phyloP scores from a whole-genome alignment of 1,284 basidiomycete genomes.

The Leucoagaricus sp. region DNA sequence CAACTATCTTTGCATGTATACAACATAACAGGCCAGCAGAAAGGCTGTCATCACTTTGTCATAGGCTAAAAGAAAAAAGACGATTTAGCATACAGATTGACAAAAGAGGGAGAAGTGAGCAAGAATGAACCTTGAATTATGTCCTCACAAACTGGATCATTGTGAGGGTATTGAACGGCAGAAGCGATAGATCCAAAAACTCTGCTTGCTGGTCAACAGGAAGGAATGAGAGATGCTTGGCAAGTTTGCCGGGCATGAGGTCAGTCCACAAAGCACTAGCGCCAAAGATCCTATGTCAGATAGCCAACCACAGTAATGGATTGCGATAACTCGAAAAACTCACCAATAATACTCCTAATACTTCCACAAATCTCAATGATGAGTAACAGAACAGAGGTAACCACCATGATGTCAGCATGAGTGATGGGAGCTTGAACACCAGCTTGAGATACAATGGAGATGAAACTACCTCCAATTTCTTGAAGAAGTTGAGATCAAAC shows the following conservation, averaged over 20 bases:
- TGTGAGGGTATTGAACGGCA: constrained; percentile 47
- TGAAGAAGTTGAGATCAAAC: constrained; percentile 77
- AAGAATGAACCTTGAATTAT: constrained; percentile 49
- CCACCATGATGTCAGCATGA: constrained; percentile 78
- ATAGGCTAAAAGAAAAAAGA: constrained; percentile 42
- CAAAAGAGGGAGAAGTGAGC: not conserved
- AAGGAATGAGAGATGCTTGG: constrained; percentile 49
- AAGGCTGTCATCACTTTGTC: constrained; percentile 59
- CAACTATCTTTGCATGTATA: too few species aligned
- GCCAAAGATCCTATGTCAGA: constrained; percentile 19
- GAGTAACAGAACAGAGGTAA: constrained; percentile 80
- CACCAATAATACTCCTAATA: constrained; percentile 67
- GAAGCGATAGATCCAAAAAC: constrained; percentile 56
- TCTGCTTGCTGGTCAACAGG: constrained; percentile 33
- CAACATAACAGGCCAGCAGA: too few species aligned
- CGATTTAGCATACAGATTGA: too few species aligned
- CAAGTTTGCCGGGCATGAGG: constrained; percentile 61
- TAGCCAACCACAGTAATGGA: too few species aligned
- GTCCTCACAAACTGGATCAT: constrained; percentile 57
- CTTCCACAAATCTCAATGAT: constrained; percentile 79
- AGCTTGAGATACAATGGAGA: constrained; percentile 69
- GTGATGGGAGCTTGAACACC: constrained; percentile 79
- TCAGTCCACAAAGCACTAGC: constrained; percentile 63
- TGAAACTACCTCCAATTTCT: constrained; percentile 79
- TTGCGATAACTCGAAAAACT: constrained; percentile 24